Base-by-base conservation (phyloP, 768 basidiomycete species). In the Cystobasidium ongulense region DNA sequence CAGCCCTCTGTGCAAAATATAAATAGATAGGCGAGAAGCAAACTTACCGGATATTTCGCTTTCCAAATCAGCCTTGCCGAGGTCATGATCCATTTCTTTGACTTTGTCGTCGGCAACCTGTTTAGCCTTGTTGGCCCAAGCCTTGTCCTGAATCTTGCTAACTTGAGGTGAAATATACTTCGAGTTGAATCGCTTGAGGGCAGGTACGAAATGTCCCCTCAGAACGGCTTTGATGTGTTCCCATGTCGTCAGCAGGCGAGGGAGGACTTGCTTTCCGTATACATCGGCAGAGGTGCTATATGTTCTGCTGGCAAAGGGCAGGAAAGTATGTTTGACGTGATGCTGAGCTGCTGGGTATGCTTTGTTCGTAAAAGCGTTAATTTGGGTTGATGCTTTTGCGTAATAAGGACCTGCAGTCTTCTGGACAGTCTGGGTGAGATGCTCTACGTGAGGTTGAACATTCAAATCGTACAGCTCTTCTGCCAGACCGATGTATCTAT, bases 141-240 rank as follows among this genome's bases (percentile, higher is more conserved):
- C 75, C 21, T 76, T 57, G 43, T 77, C 79, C 15, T 63, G 52
- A 63, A 79, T 77, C 75, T 78, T 78, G 71, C 74, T 77, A 18
- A 78, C 36, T 73, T 79, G 79, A 7, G 79, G 79, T 4, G 72
- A 73, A 61, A 79, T 74, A 72, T 78, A 79, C 33, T 72, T 54
- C 43, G 71, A 74, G 63, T 77, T 77, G 74, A 79, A 77, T 3
- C 78, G 63, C 31, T 61, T 41, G n/a, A 78, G 62, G 1, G 74
- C 38, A 0, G 79, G 78, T 10, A 66, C 54, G 35, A 79, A 36
- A 29, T 59, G 72, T 21, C 72, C 21, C 25, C 57, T 39, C 64
- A 75, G 70, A 31, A 79, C 38, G 0, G n/a, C 25, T 33, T 27
- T 35, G 46, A 68, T n/a, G 29, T 68, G 53, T 1, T 64, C 21